Conservation (phyloP, 345 rosid species). For the Streptanthus diversifolius region DNA sequence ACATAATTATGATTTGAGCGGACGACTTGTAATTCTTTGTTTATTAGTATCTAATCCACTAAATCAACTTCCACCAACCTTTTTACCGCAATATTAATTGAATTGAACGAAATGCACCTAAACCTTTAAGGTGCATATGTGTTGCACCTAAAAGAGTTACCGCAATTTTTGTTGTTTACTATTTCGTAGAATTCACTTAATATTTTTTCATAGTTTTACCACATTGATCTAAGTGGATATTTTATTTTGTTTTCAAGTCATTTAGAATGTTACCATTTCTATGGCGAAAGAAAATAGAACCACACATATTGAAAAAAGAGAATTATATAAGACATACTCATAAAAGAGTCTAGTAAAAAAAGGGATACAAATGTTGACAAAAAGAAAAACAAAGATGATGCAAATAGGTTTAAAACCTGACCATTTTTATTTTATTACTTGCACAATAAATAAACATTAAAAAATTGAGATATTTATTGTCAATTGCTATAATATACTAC, state of each 20-base stretch:
- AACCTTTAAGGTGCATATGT: background rate
- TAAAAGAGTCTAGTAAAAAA: background rate
- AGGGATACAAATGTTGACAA: background rate
- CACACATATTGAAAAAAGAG: too few relatives aligned
- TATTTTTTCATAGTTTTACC: background rate
- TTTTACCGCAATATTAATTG: background rate
- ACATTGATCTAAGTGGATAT: background rate
- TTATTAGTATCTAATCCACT: background rate
- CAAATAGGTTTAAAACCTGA: background rate
- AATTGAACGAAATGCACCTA: background rate
- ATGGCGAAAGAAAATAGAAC: too few relatives aligned
- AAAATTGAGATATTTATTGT: background rate
- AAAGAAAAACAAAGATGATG: background rate
- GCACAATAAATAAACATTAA: too few relatives aligned
- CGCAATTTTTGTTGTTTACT: background rate
- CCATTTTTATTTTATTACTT: background rate
- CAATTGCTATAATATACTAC: background rate
- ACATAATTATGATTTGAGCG: constrained; percentile 28
- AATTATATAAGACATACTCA: background rate
- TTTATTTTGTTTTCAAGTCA: background rate
- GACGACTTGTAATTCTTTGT: constrained; percentile 18
- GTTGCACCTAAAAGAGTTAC: background rate
- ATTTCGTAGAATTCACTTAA: background rate
- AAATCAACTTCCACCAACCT: constrained; percentile 5
- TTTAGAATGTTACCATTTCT: too few relatives aligned